A percentile compares a stretch with the other conserved stretches of the same genome.
Conservation (phyloP, 2,329 filamentous ascomycete genomes). For the Harringtonia lauricola region DNA sequence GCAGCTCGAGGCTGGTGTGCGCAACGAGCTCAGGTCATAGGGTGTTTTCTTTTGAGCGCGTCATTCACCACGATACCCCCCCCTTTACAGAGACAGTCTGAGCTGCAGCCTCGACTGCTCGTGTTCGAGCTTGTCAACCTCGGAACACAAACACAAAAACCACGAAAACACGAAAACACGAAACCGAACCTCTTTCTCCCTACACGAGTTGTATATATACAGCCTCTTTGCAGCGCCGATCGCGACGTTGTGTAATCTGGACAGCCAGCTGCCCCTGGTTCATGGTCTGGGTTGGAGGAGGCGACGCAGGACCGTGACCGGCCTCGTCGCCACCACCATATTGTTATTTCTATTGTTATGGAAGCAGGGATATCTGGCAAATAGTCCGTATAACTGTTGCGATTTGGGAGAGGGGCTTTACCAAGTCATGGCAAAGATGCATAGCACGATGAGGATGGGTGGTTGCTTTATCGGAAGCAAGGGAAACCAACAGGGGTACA, state of each 20-base stretch:
- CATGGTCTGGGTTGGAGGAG: too few species aligned
- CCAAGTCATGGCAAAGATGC: neutral
- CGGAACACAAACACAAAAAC: too few species aligned
- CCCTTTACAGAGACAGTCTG: too few species aligned
- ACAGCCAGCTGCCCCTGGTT: too few species aligned
- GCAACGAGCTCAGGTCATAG: neutral
- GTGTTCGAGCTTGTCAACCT: too few species aligned
- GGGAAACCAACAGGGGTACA: too few species aligned
- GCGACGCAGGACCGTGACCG: too few species aligned
- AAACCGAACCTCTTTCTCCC: neutral
- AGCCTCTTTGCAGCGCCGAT: neutral
- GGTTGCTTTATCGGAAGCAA: too few species aligned
- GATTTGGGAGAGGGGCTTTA: neutral
- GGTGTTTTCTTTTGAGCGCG: neutral
- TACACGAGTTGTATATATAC: neutral
- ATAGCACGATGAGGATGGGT: neutral
- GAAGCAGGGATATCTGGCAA: neutral
- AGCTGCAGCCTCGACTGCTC: too few species aligned
- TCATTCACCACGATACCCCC: neutral
- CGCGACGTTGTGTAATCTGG: neutral
- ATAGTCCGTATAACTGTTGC: neutral
- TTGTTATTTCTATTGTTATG: slow-evolving; percentile 1
- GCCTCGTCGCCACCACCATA: too few species aligned
- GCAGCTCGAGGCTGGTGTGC: slow-evolving; percentile 24
- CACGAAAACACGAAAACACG: too few species aligned